Percentiles rank a stretch among this genome's conserved stretches.
Evolutionary conservation across 768 basidiomycete species (phyloP).

Genomic region (Thelephora aurantiotincta): DNA sequence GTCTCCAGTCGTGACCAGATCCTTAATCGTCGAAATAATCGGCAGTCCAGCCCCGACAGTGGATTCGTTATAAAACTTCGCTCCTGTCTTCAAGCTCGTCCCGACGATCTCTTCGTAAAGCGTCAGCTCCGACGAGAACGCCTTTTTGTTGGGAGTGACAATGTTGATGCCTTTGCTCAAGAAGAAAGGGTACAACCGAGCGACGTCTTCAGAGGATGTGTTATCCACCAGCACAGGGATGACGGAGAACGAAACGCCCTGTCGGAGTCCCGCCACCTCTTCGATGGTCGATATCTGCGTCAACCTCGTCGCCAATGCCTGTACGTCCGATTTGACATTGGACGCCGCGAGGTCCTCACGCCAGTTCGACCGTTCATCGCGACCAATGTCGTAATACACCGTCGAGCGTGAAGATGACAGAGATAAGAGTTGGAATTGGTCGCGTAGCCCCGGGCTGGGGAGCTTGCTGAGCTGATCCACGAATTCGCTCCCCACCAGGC

Average conservation of each 20-base stretch:
- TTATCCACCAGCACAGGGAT: conserved; percentile 77
- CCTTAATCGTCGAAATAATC: conserved; percentile 82
- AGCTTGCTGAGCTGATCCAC: conserved; percentile 66
- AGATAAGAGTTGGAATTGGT: conserved; percentile 50
- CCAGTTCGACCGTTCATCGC: conserved; percentile 22
- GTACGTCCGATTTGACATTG: conserved; percentile 27
- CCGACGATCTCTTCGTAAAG: conserved; percentile 58
- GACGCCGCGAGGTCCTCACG: conserved; percentile 35
- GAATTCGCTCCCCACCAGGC: conserved; percentile 85
- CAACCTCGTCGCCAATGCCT: conserved; percentile 13
- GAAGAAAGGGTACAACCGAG: conserved; percentile 69
- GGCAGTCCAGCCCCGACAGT: conserved; percentile 96
- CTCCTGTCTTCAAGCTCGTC: conserved; percentile 42
- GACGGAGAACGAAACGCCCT: conserved; percentile 26
- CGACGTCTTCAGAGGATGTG: conserved; percentile 76
- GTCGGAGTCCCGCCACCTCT: conserved; percentile 29
- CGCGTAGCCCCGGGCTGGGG: conserved; percentile 24
- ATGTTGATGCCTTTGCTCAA: conserved; percentile 69
- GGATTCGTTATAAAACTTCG: conserved; percentile 71
- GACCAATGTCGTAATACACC: conserved; percentile 34
- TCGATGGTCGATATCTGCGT: no score
- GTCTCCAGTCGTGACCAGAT: conserved; percentile 86
- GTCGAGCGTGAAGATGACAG: conserved; percentile 54
- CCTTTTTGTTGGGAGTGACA: conserved; percentile 97
- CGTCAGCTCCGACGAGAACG: conserved; percentile 56